These are phyloP conservation scores for Lepidium africanum DNA, from an alignment of 345 rosid genomes.

Conservation along the genomic window DNA sequence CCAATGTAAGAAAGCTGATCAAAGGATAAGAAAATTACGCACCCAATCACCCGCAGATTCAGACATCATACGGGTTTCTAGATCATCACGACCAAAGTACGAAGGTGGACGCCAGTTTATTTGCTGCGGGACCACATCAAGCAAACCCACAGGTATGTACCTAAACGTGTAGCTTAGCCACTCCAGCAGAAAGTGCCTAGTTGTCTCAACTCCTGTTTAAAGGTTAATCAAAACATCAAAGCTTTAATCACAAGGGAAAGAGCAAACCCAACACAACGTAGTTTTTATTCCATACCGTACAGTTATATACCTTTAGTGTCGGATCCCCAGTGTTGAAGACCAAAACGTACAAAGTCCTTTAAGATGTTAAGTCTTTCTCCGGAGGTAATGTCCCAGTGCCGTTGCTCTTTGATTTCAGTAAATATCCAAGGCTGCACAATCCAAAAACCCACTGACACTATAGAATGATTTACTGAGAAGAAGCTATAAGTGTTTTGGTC, in stretches of 20 bases:
- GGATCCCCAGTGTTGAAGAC: slow-evolving; percentile 97
- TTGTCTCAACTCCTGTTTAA: slow-evolving; percentile 68
- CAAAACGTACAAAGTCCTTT: slow-evolving; percentile 71
- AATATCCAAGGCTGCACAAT: slow-evolving; percentile 90
- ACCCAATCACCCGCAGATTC: slow-evolving; percentile 99
- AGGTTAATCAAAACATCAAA: not conserved
- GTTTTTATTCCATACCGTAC: not conserved
- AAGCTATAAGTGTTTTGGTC: not conserved
- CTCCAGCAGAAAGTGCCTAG: slow-evolving; percentile 87
- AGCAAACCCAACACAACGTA: not conserved
- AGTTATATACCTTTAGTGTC: slow-evolving; percentile 60
- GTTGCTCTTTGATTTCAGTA: slow-evolving; percentile 93
- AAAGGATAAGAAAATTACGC: slow-evolving; percentile 3
- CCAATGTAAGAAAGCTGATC: not conserved
- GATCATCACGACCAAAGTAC: slow-evolving; percentile 86
- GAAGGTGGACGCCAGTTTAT: slow-evolving; percentile 95
- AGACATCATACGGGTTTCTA: slow-evolving; percentile 91
- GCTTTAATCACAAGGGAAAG: not conserved
- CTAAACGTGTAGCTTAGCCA: slow-evolving; percentile 88
- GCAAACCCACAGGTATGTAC: slow-evolving; percentile 78
- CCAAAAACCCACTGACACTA: not conserved
- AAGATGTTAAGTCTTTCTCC: slow-evolving; percentile 73
- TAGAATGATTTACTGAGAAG: not conserved
- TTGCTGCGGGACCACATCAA: slow-evolving; percentile 73
- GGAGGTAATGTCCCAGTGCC: slow-evolving; percentile 92